Conservation (phyloP, 257 asterid species). For the Fraxinus excelsior region DNA sequence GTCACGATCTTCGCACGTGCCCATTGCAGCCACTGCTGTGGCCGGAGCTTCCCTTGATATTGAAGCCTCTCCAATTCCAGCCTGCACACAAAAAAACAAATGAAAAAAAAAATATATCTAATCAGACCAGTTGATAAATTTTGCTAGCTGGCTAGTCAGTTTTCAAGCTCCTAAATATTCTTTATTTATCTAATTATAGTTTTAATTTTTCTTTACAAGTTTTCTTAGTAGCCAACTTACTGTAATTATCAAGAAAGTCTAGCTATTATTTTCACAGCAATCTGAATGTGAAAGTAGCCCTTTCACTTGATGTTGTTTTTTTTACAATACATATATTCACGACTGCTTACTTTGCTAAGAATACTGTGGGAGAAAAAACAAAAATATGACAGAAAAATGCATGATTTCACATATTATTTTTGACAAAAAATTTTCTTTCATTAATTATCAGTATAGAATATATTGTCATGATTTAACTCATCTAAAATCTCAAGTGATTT, state of each 20-base stretch:
- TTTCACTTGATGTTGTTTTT: constrained; percentile 25
- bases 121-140: not conserved
- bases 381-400: not conserved
- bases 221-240: constrained; percentile 35
- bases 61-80: constrained; percentile 66
- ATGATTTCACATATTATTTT: too few relatives aligned
- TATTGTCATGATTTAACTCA: not conserved
- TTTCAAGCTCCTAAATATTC: not conserved
- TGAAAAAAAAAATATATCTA: too few relatives aligned
- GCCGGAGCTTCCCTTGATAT: constrained; percentile 52
- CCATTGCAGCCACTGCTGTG: constrained; percentile 16
- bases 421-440: not conserved
- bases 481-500: not conserved
- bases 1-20: constrained; percentile 43
- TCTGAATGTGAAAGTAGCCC: constrained; percentile 41
- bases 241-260: constrained; percentile 49
- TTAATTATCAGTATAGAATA: not conserved
- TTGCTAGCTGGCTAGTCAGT: not conserved
- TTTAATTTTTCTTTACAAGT: not conserved
- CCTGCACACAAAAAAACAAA: constrained; percentile 30
- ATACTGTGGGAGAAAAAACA: not conserved
- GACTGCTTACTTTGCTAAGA: not conserved
- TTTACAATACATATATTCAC: not conserved
- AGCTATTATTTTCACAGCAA: constrained; percentile 49
- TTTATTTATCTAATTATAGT: not conserved